phyloP scores from a whole-genome alignment of 768 basidiomycete genomes.

The Kwoniella shandongensis region DNA sequence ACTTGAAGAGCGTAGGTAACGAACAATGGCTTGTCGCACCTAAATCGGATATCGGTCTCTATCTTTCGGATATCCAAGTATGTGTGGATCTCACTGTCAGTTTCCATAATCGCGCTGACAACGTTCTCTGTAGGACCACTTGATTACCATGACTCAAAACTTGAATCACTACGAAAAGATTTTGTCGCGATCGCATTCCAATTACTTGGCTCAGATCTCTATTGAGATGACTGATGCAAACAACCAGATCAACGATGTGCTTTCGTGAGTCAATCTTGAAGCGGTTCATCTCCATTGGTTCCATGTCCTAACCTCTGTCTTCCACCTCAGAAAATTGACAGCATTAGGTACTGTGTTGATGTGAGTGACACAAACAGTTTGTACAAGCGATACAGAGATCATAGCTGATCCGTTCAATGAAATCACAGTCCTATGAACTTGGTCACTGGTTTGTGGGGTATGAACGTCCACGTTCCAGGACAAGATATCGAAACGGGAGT shows the following conservation, averaged over 20 bases:
- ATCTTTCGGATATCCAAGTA: constrained; percentile 90
- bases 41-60: constrained; percentile 93
- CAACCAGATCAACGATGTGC: constrained; percentile 99
- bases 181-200: constrained; percentile 94
- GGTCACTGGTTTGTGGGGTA: constrained; percentile 95
- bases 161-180: constrained; percentile 99
- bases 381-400: background rate
- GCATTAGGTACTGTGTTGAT: constrained; percentile 96
- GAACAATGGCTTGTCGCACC: constrained; percentile 99
- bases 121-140: constrained; percentile 66
- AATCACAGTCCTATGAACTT: constrained; percentile 68
- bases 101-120: background rate
- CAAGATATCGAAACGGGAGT: constrained; percentile 55
- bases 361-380: constrained; percentile 70
- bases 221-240: constrained; percentile 99
- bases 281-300: no score
- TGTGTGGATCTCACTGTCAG: background rate
- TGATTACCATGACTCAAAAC: constrained; percentile 99
- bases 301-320: background rate
- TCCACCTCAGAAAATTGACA: constrained; percentile 67
- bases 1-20: constrained; percentile 51
- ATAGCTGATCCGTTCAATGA: background rate
- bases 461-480: constrained; percentile 93
- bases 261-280: no score
- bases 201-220: constrained; percentile 98